Base-by-base conservation (phyloP, 164 flowering plant species). In the Protea cynaroides region DNA sequence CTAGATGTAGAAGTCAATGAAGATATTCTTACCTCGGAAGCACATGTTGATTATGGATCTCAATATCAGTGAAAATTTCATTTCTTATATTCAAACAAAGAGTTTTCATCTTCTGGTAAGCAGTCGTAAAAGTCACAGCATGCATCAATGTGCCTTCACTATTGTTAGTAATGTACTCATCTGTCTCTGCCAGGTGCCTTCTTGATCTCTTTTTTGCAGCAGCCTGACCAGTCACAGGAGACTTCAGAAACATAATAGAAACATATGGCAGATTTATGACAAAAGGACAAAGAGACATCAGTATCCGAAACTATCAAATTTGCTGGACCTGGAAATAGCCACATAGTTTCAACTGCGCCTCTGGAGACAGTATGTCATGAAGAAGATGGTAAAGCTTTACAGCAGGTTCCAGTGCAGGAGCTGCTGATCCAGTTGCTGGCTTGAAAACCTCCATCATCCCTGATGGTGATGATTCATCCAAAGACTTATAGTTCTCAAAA, bases 121-220 rank as follows among this genome's bases (percentile, higher is more conserved):
- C 91, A 58, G 92, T 87, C 13, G 89, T 68, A 70, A 81, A 72
- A 55, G 87, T 71, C 69, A 85, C 71, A 56, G 79, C 58, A 71
- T 92, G 97, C 69, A 80, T 65, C 71, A 76, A 53, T 59, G 58
- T 71, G 36, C 84, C 83, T 64, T 92, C 95, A 63, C 54, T 68
- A 62, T 63, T 88, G 73, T 50, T 72, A 25, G 83, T 62, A 62
- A 92, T 80, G 79, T 58, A 90, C 68, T 92, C 98, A 83, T 92
- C 98, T 40, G 97, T 90, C 72, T 92, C 96, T 58, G 79, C 68
- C 82, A 89, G 74, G 76, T 88, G 92, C 72, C 92, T 82, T 73
- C 87, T 79, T 55, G 96, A 85, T 75, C 98, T 86, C 74, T 84
- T 92, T 67, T 83, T 92, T 58, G 93, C 88, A 76, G 97, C 97